A percentile compares a stretch with the other conserved stretches of the same genome.
phyloP scores from a whole-genome alignment of 306 rosid species.

The Cucurbita ficifolia region DNA sequence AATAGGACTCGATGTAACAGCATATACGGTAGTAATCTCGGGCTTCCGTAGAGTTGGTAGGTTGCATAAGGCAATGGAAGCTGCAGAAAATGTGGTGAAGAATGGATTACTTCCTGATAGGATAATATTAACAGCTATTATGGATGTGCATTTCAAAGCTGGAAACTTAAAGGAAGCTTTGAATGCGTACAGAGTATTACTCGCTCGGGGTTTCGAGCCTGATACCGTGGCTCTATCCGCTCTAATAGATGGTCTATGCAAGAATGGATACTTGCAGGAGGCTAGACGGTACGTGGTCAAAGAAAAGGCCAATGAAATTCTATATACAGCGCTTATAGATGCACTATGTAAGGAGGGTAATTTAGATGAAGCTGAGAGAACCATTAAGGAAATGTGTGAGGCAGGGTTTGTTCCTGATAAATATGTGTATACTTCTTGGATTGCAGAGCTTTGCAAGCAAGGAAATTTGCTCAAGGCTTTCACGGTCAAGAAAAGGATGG shows the following conservation, averaged over 20 bases:
- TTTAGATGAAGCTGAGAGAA: constrained; percentile 16
- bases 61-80: constrained; percentile 13
- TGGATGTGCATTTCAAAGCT: constrained; percentile 21
- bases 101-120: constrained; percentile 21
- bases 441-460: constrained; percentile 23
- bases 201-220: constrained; percentile 20
- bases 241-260: constrained; percentile 19
- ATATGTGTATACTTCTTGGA: constrained; percentile 25
- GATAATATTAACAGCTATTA: constrained; percentile 20
- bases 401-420: constrained; percentile 23
- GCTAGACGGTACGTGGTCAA: constrained; percentile 14
- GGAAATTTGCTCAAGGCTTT: constrained; percentile 26
- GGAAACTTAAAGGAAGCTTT: constrained; percentile 17
- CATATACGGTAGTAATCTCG: constrained; percentile 19
- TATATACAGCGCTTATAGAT: constrained; percentile 22
- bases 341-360: constrained; percentile 21
- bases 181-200: constrained; percentile 7
- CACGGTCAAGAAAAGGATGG: constrained; percentile 21
- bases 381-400: constrained; percentile 21
- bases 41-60: constrained; percentile 18
- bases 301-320: constrained; percentile 22
- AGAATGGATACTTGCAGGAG: constrained; percentile 18
- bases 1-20: constrained; percentile 11
- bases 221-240: constrained; percentile 18
- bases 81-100: constrained; percentile 8